phyloP scores from a whole-genome alignment of 208 protist species.

The Acanthamoeba healyi region DNA sequence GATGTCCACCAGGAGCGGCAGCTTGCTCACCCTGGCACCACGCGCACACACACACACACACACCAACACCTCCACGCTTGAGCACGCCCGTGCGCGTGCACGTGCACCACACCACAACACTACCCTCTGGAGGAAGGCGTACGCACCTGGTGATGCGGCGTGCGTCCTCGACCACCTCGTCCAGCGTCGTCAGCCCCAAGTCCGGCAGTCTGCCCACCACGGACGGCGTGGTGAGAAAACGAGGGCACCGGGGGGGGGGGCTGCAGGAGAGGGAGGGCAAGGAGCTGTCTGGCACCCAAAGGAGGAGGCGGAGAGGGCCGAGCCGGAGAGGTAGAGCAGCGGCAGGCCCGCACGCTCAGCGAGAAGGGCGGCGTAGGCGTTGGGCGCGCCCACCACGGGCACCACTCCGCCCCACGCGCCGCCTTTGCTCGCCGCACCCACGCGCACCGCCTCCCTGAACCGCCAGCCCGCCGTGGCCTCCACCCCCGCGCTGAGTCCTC shows the following conservation, averaged over 20 bases:
- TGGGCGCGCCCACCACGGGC: slow-evolving; percentile 74
- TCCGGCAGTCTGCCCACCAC: slow-evolving; percentile 81
- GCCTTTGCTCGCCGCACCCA: slow-evolving; percentile 11
- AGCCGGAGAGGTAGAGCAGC: slow-evolving; percentile 83
- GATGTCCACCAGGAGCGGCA: slow-evolving; percentile 85
- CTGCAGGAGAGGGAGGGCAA: not conserved
- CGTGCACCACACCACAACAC: too few species aligned
- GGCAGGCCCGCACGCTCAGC: slow-evolving; percentile 79
- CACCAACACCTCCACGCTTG: too few species aligned
- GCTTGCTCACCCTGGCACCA: slow-evolving; percentile 70
- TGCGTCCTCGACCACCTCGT: slow-evolving; percentile 86
- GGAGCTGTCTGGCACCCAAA: slow-evolving; percentile 43
- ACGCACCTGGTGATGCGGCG: slow-evolving; percentile 78
- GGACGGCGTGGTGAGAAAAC: too few species aligned
- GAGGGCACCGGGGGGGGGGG: too few species aligned
- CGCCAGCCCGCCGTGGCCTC: not conserved
- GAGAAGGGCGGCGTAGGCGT: slow-evolving; percentile 84
- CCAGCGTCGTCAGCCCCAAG: slow-evolving; percentile 84
- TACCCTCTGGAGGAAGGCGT: too few species aligned
- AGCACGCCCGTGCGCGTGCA: too few species aligned
- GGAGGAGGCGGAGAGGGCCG: slow-evolving; percentile 80
- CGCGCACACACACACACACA: too few species aligned
- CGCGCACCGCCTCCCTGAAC: slow-evolving; percentile 14
- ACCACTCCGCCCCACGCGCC: slow-evolving; percentile 28
- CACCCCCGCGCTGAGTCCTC: not conserved